These are phyloP conservation scores for Strobilomyces dryophilus DNA, from an alignment of 768 basidiomycete species.

Conservation along the genomic window DNA sequence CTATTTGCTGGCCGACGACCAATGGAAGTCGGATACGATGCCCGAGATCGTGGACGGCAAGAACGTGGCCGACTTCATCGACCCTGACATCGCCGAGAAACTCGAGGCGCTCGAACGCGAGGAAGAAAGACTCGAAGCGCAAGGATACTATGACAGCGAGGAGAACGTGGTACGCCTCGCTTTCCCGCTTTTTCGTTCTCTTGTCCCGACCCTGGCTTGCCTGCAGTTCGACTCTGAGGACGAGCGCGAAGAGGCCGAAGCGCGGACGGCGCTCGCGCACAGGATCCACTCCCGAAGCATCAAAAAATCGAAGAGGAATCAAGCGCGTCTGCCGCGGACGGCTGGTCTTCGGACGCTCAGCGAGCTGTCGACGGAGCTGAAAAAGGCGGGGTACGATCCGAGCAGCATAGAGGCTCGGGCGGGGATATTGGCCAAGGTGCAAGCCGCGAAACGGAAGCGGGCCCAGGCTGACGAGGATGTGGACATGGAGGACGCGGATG, in stretches of 20 bases:
- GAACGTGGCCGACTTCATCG: slow-evolving; percentile 98
- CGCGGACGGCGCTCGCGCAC: slow-evolving; percentile 53
- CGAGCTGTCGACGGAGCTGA: slow-evolving; percentile 77
- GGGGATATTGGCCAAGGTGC: slow-evolving; percentile 69
- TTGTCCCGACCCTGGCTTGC: neutral
- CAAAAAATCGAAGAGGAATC: slow-evolving; percentile 89
- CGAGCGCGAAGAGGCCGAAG: slow-evolving; percentile 70
- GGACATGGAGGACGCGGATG: slow-evolving; percentile 51
- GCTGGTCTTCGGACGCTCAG: slow-evolving; percentile 59
- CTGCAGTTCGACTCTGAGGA: slow-evolving; percentile 59
- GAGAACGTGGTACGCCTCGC: slow-evolving; percentile 66
- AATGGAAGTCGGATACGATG: slow-evolving; percentile 96
- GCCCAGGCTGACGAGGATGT: slow-evolving; percentile 50
- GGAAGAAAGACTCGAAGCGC: slow-evolving; percentile 88
- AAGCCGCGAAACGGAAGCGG: slow-evolving; percentile 59
- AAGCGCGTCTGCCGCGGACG: slow-evolving; percentile 71
- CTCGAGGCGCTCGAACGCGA: slow-evolving; percentile 96
- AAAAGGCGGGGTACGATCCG: slow-evolving; percentile 87
- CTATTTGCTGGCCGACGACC: slow-evolving; percentile 82
- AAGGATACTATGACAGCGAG: slow-evolving; percentile 93
- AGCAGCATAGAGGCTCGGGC: slow-evolving; percentile 88
- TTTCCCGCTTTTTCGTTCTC: neutral
- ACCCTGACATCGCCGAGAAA: slow-evolving; percentile 95
- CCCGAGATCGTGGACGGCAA: slow-evolving; percentile 99
- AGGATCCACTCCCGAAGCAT: slow-evolving; percentile 69